phyloP scores from a whole-genome alignment of 2,329 filamentous ascomycete genomes.

The Penicillium occitanis region DNA sequence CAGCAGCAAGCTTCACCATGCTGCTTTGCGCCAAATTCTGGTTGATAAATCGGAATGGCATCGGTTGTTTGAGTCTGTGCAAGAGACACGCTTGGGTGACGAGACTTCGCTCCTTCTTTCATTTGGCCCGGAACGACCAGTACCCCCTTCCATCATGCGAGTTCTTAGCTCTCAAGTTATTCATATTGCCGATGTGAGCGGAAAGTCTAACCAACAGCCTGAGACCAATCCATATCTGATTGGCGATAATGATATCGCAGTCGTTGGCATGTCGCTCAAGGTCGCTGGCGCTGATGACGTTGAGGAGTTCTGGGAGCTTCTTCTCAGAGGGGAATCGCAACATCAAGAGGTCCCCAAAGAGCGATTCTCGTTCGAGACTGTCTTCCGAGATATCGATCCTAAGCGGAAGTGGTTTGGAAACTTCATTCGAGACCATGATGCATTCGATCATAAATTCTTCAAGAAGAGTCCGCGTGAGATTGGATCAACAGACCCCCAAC shows the following conservation, averaged over 20 bases:
- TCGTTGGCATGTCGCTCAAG: slow-evolving; percentile 35
- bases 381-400: slow-evolving; percentile 13
- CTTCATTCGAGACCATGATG: slow-evolving; percentile 20
- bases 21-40: not conserved
- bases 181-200: not conserved
- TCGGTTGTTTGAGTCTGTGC: not conserved
- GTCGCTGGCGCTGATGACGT: slow-evolving; percentile 32
- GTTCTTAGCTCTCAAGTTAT: not conserved
- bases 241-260: slow-evolving; percentile 29
- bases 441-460: slow-evolving; percentile 33
- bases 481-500: slow-evolving; percentile 31
- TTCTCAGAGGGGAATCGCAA: slow-evolving; percentile 24
- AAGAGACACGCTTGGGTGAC: not conserved
- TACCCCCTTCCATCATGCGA: slow-evolving; percentile 31
- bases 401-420: slow-evolving; percentile 23
- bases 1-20: not conserved
- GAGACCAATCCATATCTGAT: not conserved
- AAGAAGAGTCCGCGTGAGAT: slow-evolving; percentile 27
- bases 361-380: slow-evolving; percentile 21
- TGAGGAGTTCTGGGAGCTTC: slow-evolving; percentile 35
- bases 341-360: slow-evolving; percentile 20
- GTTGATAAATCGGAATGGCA: not conserved
- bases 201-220: not conserved
- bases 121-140: slow-evolving; percentile 40
- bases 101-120: slow-evolving; percentile 27